Percentiles rank a stretch among this genome's conserved stretches.
Evolutionary conservation across 306 rosid genomes (phyloP).

Genomic region (Gastrolobium villosum): DNA sequence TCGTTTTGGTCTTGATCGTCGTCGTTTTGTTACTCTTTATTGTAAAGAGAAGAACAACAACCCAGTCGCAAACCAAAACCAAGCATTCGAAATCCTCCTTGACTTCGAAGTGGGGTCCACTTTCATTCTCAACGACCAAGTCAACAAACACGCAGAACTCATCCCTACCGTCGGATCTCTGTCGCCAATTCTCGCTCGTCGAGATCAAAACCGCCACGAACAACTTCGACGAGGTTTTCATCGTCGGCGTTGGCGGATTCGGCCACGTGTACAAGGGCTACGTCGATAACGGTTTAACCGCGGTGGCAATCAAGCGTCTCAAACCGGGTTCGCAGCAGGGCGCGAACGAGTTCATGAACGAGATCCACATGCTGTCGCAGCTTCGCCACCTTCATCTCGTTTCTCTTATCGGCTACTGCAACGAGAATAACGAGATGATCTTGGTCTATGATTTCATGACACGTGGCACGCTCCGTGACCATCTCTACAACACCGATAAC

Average conservation of each 20-base stretch:
- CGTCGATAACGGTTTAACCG: constrained; percentile 46
- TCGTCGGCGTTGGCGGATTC: constrained; percentile 60
- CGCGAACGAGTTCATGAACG: constrained; percentile 54
- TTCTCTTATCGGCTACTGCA: constrained; percentile 56
- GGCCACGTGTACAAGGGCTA: constrained; percentile 70
- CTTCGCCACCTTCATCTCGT: constrained; percentile 60
- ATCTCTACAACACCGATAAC: constrained; percentile 55
- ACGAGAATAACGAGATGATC: constrained; percentile 58
- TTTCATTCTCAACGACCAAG: constrained; percentile 47
- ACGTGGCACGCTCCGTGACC: constrained; percentile 64
- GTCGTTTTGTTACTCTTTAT: not conserved
- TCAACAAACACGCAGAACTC: constrained; percentile 29
- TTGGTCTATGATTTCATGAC: constrained; percentile 63
- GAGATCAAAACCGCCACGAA: constrained; percentile 54
- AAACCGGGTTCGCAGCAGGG: constrained; percentile 65
- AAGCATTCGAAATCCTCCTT: constrained; percentile 31
- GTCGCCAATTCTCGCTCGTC: constrained; percentile 52
- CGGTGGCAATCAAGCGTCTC: constrained; percentile 56
- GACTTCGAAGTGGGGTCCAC: constrained; percentile 52
- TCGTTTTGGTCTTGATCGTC: not conserved
- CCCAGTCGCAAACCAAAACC: not conserved
- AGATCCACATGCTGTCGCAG: constrained; percentile 59
- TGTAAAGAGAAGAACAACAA: not conserved
- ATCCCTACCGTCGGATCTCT: constrained; percentile 47
- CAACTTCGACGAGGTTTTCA: constrained; percentile 54